A percentile compares a stretch with the other conserved stretches of the same genome.
Evolutionary conservation across 352 stramenopile species (phyloP).

Genomic region (Peronospora farinosa): DNA sequence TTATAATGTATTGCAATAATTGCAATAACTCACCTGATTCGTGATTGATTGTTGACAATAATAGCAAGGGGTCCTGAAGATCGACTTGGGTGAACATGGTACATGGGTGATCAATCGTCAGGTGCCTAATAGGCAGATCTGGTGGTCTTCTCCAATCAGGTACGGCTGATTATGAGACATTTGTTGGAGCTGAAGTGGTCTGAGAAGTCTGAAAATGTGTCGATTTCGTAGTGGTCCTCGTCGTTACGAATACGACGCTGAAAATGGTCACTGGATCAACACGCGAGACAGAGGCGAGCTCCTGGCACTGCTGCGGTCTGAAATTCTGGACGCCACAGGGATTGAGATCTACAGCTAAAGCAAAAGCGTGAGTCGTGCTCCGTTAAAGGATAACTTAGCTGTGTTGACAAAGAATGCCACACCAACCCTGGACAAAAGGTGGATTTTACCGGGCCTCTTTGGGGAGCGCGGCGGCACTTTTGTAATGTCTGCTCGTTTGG

Average conservation of each 20-base stretch:
- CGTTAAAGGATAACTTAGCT: background rate
- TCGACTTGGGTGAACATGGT: constrained; percentile 89
- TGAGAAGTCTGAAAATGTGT: background rate
- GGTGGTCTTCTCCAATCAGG: constrained; percentile 95
- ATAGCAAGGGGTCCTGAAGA: constrained; percentile 94
- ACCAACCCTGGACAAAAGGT: constrained; percentile 9
- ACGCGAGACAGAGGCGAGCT: constrained; percentile 74
- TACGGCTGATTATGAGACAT: constrained; percentile 12
- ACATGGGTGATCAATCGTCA: constrained; percentile 98
- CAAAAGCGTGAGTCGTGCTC: background rate
- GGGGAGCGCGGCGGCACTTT: background rate
- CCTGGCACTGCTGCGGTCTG: constrained; percentile 56
- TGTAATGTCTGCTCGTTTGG: constrained; percentile 11
- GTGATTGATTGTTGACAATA: constrained; percentile 1
- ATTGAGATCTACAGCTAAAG: constrained; percentile 69
- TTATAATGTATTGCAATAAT: constrained; percentile 11
- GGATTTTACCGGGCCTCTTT: constrained; percentile 6
- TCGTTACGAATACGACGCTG: constrained; percentile 82
- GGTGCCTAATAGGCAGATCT: constrained; percentile 95
- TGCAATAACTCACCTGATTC: constrained; percentile 52
- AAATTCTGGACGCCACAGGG: constrained; percentile 74
- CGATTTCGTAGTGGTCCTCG: constrained; percentile 63
- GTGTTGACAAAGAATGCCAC: constrained; percentile 9
- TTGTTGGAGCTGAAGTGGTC: background rate
- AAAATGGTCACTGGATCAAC: constrained; percentile 72